Evolutionary conservation across 1,284 basidiomycete genomes (phyloP), one percentile per base, ranked within the genome.

Genomic region (Trichosporon asahii): DNA sequence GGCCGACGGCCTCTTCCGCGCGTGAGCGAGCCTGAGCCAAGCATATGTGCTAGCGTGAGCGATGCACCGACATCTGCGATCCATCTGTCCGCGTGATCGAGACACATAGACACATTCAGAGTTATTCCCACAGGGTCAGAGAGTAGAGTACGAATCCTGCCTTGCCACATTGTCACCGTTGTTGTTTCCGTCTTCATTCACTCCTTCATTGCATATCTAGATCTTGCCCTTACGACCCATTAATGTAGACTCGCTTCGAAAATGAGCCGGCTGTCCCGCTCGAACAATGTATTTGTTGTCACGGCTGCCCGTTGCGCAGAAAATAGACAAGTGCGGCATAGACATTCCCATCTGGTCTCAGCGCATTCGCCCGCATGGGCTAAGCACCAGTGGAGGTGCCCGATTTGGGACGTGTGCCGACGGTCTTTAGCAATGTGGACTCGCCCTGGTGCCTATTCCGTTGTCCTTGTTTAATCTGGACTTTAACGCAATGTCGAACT

Each of bases 1-100:
- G 68, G 71, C 72, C 23, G 79, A 82, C 27, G 66, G 72, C 46
- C 72, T 69, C 8, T 66, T 64, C 65, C 63, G 67, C 15, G 37
- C 57, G 29, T 61, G 29, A 60, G 25, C 55, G 27, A 15, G 64
- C 12, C 55, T 31, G 25, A 25, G 23, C 4, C 8, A 21, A 2
- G 27, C 25, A 11, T n/a, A 33, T 33, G 31, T 33, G 31, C 31
- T 33, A 15, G 55, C 55, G 27, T 29, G 18, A 21, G 46, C 46
- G 46, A 49, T 49, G 46, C 46, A 49, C 46, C 49, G 18, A n/a
- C 49, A 53, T 53, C 49, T 53, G 49, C 21, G 2, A 21, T 25
- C n/a, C 49, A 53, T 53, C 21, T 53, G 21, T 53, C n/a, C 49
- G 21, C 23, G 8, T 53, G 49, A 53, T 25, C 49, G 49, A 21